Conservation (phyloP, 2,329 filamentous ascomycete genomes). For the Aspergillus glaucus region DNA sequence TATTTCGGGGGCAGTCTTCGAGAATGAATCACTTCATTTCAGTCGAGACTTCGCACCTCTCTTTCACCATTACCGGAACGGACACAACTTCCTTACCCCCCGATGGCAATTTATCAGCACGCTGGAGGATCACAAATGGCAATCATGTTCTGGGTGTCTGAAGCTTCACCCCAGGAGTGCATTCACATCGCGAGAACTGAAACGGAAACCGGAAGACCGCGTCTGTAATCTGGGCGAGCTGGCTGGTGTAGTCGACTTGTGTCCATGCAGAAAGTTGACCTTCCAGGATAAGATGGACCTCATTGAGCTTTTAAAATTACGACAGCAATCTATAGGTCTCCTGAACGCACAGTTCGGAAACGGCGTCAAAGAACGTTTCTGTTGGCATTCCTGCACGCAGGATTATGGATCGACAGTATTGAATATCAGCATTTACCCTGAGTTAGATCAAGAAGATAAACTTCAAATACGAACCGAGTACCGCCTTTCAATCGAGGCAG, state of each 20-base stretch:
- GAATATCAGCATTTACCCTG: constrained; percentile 30
- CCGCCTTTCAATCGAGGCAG: constrained; percentile 25
- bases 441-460: constrained; percentile 26
- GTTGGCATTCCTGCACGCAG: constrained; percentile 33
- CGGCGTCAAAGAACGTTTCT: constrained; percentile 25
- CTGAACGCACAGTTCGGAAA: constrained; percentile 23
- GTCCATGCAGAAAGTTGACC: constrained; percentile 36
- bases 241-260: constrained; percentile 34
- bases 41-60: constrained; percentile 33
- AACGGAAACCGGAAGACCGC: constrained; percentile 26
- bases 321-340: constrained; percentile 20
- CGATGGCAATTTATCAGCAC: constrained; percentile 32
- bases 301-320: constrained; percentile 25
- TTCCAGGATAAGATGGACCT: constrained; percentile 33
- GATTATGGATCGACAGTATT: constrained; percentile 30
- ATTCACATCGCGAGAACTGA: constrained; percentile 29
- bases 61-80: constrained; percentile 34
- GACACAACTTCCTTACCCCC: constrained; percentile 29
- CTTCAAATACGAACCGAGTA: constrained; percentile 33
- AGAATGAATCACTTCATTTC: constrained; percentile 30
- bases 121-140: constrained; percentile 32
- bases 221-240: constrained; percentile 28
- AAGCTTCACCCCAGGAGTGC: constrained; percentile 32
- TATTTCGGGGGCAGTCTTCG: constrained; percentile 25
- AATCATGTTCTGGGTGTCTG: constrained; percentile 31